Percentiles rank a stretch among this genome's conserved stretches.
phyloP scores from a whole-genome alignment of 345 rosid genomes.

The Camelina sativa region DNA sequence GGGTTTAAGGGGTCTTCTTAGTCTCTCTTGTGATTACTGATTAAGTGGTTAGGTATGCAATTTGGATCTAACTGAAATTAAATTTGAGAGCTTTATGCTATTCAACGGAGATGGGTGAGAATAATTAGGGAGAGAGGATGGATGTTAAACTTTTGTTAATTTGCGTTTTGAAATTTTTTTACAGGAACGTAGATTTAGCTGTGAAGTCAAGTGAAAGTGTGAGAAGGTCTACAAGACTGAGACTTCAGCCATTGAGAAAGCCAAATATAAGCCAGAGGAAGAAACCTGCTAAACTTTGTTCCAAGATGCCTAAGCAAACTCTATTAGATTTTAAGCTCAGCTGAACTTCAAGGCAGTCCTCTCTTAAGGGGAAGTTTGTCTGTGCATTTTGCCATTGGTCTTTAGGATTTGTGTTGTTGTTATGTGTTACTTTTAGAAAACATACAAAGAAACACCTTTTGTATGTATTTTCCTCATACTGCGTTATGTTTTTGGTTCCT shows the following conservation, averaged over 20 bases:
- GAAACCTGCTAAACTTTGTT: slow-evolving; percentile 50
- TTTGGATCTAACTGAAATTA: background rate
- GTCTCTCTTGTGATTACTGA: background rate
- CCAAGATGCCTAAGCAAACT: slow-evolving; percentile 82
- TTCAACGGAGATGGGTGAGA: background rate
- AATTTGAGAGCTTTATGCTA: slow-evolving; percentile 11
- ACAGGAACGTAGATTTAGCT: slow-evolving; percentile 49
- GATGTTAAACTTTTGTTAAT: background rate
- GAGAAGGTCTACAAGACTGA: slow-evolving; percentile 44
- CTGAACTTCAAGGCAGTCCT: background rate
- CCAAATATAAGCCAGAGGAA: slow-evolving; percentile 48
- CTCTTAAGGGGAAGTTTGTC: background rate
- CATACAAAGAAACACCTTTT: background rate
- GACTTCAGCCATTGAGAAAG: slow-evolving; percentile 43
- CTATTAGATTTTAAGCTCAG: background rate
- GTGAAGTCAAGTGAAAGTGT: slow-evolving; percentile 35
- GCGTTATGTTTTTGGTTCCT: slow-evolving; percentile 18
- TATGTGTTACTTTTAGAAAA: background rate
- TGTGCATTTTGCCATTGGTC: background rate
- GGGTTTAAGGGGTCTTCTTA: slow-evolving; percentile 28
- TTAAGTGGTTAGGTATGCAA: background rate
- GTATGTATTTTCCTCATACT: slow-evolving; percentile 13
- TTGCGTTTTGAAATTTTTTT: background rate
- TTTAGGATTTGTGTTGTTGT: slow-evolving; percentile 5
- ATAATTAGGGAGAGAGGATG: background rate